Conservation (phyloP, 2,329 filamentous ascomycete species). For the Sclerotinia minor region DNA sequence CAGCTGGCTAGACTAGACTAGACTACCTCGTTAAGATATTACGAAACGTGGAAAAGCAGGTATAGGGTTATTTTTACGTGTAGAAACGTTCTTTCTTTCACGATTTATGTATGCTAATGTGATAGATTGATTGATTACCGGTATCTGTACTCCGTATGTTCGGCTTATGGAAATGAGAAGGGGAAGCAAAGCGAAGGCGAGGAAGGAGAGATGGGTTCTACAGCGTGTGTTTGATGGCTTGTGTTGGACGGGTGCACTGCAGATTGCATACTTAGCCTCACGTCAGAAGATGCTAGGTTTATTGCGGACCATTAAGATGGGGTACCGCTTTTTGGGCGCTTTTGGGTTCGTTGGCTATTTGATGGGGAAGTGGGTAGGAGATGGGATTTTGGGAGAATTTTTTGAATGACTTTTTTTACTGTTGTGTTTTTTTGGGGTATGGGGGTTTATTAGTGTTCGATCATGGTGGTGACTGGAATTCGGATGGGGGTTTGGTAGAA, state of each 20-base stretch:
- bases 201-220: not conserved
- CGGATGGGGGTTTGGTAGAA: not conserved
- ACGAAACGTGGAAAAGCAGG: not conserved
- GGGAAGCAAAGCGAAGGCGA: too few relatives aligned
- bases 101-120: not conserved
- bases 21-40: too few relatives aligned
- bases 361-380: not conserved
- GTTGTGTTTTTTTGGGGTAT: not conserved
- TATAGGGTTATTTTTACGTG: not conserved
- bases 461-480: not conserved
- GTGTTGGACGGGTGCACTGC: not conserved
- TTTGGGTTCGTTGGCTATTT: not conserved
- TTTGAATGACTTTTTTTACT: too few relatives aligned
- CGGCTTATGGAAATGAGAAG: not conserved
- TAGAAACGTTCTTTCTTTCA: not conserved
- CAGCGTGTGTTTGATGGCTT: not conserved
- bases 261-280: conserved; percentile 12
- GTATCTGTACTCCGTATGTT: not conserved
- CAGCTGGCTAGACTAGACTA: too few relatives aligned
- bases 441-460: not conserved
- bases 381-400: not conserved
- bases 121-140: not conserved
- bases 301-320: not conserved
- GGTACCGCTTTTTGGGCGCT: conserved; percentile 5
- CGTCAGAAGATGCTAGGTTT: not conserved